phyloP scores from a whole-genome alignment of 768 basidiomycete species.

The Clathrus columnatus region DNA sequence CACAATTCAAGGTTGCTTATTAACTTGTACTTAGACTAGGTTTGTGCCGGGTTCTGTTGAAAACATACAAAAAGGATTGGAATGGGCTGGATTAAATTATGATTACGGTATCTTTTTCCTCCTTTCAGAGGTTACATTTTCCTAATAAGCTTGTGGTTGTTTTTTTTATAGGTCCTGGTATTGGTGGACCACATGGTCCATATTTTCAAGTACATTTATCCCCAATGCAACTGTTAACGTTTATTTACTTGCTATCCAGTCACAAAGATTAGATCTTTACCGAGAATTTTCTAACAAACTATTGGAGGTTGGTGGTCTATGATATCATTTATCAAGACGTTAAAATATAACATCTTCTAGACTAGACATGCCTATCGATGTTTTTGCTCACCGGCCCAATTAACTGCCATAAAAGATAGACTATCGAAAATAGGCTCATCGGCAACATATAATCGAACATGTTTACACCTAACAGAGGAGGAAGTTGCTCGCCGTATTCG shows the following conservation, averaged over 20 bases:
- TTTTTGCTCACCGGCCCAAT: constrained; percentile 75
- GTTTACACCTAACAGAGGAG: constrained; percentile 78
- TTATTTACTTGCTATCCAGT: constrained; percentile 38
- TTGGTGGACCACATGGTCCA: constrained; percentile 67
- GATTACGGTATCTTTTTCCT: constrained; percentile 81
- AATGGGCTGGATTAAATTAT: constrained; percentile 88
- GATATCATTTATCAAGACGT: background rate
- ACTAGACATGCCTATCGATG: constrained; percentile 88
- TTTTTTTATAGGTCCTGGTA: constrained; percentile 56
- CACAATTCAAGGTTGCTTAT: background rate
- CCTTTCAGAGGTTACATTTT: background rate
- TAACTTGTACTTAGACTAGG: constrained; percentile 46
- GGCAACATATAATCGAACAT: constrained; percentile 80
- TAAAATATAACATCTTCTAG: constrained; percentile 30
- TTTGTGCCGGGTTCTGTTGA: constrained; percentile 81
- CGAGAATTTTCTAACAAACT: constrained; percentile 62
- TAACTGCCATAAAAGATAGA: constrained; percentile 58
- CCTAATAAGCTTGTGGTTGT: background rate
- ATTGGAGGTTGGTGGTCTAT: constrained; percentile 48
- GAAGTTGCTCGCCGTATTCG: constrained; percentile 67
- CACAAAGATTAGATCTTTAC: constrained; percentile 84
- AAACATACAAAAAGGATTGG: constrained; percentile 61
- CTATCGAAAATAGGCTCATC: constrained; percentile 68
- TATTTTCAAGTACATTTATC: constrained; percentile 64
- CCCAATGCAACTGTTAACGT: background rate